A percentile compares a stretch with the other conserved stretches of the same genome.
phyloP scores from a whole-genome alignment of 2,329 filamentous ascomycete genomes.

The Trichoderma sp. region DNA sequence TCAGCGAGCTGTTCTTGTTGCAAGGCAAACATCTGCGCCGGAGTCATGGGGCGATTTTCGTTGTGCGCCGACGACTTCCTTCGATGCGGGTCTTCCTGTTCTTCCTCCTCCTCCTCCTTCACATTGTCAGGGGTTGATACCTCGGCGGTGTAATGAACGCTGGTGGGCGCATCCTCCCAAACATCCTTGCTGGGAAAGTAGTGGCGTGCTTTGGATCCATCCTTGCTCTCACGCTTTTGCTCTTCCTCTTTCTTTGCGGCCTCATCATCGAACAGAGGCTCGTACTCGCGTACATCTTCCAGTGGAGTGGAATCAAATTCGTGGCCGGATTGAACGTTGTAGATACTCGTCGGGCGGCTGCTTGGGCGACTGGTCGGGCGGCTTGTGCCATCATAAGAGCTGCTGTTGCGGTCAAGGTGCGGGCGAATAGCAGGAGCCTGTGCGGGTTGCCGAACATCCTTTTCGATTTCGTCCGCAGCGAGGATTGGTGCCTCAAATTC shows the following conservation, averaged over 20 bases:
- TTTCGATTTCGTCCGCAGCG: constrained; percentile 81
- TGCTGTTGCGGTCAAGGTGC: constrained; percentile 60
- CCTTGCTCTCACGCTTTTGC: constrained; percentile 37
- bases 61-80: constrained; percentile 30
- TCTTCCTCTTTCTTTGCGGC: constrained; percentile 41
- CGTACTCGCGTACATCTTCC: constrained; percentile 89
- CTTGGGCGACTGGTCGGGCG: constrained; percentile 61
- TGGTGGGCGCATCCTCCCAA: constrained; percentile 94
- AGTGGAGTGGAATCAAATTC: constrained; percentile 66
- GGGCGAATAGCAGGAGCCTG: constrained; percentile 82
- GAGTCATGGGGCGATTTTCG: constrained; percentile 48
- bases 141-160: constrained; percentile 73
- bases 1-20: constrained; percentile 64
- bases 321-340: constrained; percentile 50
- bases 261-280: constrained; percentile 87
- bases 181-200: constrained; percentile 91
- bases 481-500: constrained; percentile 76
- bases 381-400: constrained; percentile 55
- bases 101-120: constrained; percentile 28
- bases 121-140: constrained; percentile 72
- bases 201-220: constrained; percentile 57
- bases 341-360: constrained; percentile 49
- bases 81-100: constrained; percentile 18
- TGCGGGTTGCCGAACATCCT: constrained; percentile 64
- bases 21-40: constrained; percentile 63